Percentiles rank a stretch among this genome's conserved stretches.
Conservation (phyloP, 1,284 basidiomycete genomes). For the Neonothopanus nambi region DNA sequence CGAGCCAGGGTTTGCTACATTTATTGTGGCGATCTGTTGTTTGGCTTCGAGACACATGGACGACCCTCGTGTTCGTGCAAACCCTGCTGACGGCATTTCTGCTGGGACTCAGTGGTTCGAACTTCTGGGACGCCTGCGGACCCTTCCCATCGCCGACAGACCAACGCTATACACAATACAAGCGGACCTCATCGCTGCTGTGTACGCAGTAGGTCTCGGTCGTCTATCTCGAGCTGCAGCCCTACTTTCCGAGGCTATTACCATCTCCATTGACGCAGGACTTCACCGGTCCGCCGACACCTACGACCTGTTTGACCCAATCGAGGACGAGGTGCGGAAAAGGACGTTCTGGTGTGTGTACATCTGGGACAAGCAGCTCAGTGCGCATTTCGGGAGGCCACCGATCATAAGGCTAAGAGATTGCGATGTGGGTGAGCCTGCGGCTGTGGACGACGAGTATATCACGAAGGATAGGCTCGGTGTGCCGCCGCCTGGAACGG, state of each 20-base stretch:
- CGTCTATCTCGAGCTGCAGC: slow-evolving; percentile 86
- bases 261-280: slow-evolving; percentile 83
- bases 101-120: slow-evolving; percentile 92
- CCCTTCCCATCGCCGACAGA: slow-evolving; percentile 81
- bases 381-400: slow-evolving; percentile 84
- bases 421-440: slow-evolving; percentile 83
- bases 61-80: slow-evolving; percentile 81
- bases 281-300: slow-evolving; percentile 85
- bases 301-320: slow-evolving; percentile 86
- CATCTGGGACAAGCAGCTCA: slow-evolving; percentile 88
- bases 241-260: slow-evolving; percentile 80
- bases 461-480: slow-evolving; percentile 73
- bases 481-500: slow-evolving; percentile 65
- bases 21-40: slow-evolving; percentile 87
- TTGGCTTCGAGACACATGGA: slow-evolving; percentile 88
- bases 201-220: slow-evolving; percentile 86
- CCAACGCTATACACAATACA: slow-evolving; percentile 90
- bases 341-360: slow-evolving; percentile 94
- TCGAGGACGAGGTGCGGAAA: slow-evolving; percentile 87
- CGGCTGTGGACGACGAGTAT: slow-evolving; percentile 85
- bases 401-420: slow-evolving; percentile 82
- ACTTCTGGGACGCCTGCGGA: slow-evolving; percentile 80
- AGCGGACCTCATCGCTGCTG: slow-evolving; percentile 82
- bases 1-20: slow-evolving; percentile 88
- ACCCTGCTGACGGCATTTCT: slow-evolving; percentile 77